These are phyloP conservation scores for Antitrichia curtipendula DNA, from an alignment of 225 moss, liverwort and hornwort genomes.

Conservation along the genomic window DNA sequence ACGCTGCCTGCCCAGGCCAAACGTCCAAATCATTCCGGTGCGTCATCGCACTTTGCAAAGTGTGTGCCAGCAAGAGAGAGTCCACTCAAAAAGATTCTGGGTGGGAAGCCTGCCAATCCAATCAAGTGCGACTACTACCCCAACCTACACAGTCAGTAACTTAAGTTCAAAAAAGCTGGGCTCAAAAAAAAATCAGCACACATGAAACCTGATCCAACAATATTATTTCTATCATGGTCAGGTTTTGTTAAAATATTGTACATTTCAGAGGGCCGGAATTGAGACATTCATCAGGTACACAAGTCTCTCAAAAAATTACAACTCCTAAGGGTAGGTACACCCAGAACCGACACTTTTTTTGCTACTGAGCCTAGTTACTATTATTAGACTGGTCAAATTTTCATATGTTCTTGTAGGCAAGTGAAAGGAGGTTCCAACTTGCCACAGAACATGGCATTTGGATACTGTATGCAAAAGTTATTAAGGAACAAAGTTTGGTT, in stretches of 20 bases:
- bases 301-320: not conserved
- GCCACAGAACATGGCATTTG: no score
- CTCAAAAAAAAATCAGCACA: not conserved
- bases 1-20: constrained; percentile 1
- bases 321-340: no score
- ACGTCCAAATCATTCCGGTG: constrained; percentile 4
- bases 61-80: constrained; percentile 14
- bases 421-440: no score
- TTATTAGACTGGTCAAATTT: no score
- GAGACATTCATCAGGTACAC: not conserved
- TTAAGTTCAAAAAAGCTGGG: not conserved
- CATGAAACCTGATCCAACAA: not conserved
- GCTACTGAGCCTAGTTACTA: no score
- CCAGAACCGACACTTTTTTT: no score
- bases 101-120: not conserved
- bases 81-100: constrained; percentile 25
- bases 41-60: not conserved
- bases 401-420: no score
- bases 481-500: no score
- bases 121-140: constrained; percentile 11
- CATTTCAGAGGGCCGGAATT: not conserved
- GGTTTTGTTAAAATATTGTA: not conserved
- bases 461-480: no score
- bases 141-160: not conserved
- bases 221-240: not conserved